These are phyloP conservation scores for Triadica sebifera DNA, from an alignment of 345 rosid species.

Conservation along the genomic window DNA sequence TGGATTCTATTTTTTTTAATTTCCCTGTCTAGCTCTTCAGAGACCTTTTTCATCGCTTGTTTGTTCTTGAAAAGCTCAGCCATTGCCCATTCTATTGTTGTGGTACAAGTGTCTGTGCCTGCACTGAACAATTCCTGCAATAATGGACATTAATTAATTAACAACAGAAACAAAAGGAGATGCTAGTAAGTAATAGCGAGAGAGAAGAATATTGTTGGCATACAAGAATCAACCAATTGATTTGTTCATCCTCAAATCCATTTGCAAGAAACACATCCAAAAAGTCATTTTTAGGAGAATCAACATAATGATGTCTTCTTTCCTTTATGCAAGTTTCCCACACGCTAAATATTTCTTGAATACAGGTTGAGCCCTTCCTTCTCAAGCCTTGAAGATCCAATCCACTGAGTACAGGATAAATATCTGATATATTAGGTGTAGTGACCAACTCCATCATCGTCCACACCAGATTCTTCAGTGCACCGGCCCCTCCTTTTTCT, in stretches of 20 bases:
- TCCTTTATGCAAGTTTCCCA: slow-evolving; percentile 18
- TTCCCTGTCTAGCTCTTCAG: slow-evolving; percentile 8
- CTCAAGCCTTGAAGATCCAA: slow-evolving; percentile 20
- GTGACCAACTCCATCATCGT: neutral
- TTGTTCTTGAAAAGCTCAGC: slow-evolving; percentile 13
- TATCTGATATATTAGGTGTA: neutral
- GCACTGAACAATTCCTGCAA: slow-evolving; percentile 14
- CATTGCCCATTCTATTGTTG: slow-evolving; percentile 17
- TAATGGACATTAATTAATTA: too few relatives aligned
- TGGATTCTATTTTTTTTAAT: neutral
- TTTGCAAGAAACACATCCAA: slow-evolving; percentile 14
- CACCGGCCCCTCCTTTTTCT: neutral
- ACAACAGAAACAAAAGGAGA: too few relatives aligned
- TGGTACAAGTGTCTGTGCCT: slow-evolving; percentile 13
- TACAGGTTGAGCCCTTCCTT: neutral
- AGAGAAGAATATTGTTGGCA: neutral
- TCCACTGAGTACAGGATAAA: slow-evolving; percentile 2
- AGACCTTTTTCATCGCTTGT: neutral
- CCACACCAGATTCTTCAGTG: neutral
- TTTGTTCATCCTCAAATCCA: slow-evolving; percentile 19
- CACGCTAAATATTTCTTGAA: neutral
- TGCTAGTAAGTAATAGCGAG: too few relatives aligned
- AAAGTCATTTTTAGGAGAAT: slow-evolving; percentile 8
- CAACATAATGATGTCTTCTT: slow-evolving; percentile 10
- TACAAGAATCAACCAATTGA: slow-evolving; percentile 20